phyloP scores from a whole-genome alignment of 1,284 basidiomycete species.

The Rhodofomes roseus region DNA sequence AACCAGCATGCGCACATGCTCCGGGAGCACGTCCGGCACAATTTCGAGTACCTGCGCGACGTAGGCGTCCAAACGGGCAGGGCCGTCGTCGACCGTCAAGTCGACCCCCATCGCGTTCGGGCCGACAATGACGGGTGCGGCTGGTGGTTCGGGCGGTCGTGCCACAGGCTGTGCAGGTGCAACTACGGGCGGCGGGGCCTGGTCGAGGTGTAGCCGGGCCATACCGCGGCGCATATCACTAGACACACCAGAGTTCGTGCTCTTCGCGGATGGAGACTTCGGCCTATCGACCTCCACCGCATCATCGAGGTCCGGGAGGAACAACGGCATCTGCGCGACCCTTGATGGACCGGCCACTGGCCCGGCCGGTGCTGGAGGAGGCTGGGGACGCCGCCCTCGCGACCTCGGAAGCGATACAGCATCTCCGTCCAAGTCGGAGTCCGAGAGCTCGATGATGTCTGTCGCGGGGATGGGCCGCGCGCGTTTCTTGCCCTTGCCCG shows the following conservation, averaged over 20 bases:
- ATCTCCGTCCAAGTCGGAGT: slow-evolving; percentile 18
- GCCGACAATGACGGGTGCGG: not conserved
- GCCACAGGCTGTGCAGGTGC: slow-evolving; percentile 8
- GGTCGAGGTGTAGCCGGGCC: not conserved
- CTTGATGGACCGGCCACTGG: not conserved
- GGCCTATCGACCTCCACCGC: too few species aligned
- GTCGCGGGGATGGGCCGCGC: slow-evolving; percentile 1
- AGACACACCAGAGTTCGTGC: not conserved
- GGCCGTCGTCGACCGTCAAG: not conserved
- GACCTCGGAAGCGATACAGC: not conserved
- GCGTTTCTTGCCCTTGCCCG: not conserved
- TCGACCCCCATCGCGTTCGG: not conserved
- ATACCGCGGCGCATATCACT: not conserved
- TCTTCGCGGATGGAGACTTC: too few species aligned
- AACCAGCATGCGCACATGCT: slow-evolving; percentile 46
- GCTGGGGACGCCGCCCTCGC: not conserved
- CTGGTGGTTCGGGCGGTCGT: not conserved
- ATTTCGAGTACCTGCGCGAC: slow-evolving; percentile 59
- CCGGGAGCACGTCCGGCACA: slow-evolving; percentile 60
- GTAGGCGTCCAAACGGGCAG: slow-evolving; percentile 13
- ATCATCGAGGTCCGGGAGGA: not conserved
- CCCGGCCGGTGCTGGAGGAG: not conserved
- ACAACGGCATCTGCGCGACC: not conserved
- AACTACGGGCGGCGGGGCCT: not conserved
- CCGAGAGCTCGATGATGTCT: slow-evolving; percentile 20